Conservation (phyloP, 2,329 filamentous ascomycete species). For the Xylariaceae sp. region DNA sequence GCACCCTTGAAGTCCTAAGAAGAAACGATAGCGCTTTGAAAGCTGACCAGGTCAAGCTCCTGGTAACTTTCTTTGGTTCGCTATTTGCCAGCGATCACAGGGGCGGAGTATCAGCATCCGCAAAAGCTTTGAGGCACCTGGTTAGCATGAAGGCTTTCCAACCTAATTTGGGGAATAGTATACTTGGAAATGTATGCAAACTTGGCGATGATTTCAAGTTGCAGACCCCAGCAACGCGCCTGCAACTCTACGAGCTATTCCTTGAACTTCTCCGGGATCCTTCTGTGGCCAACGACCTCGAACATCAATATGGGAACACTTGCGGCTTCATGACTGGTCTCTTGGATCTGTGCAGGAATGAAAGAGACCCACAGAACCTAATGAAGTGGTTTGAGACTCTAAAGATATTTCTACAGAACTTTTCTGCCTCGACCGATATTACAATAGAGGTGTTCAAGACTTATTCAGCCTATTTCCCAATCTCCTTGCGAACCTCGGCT, state of each 20-base stretch:
- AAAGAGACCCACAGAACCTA: conserved; percentile 60
- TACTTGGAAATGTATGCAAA: conserved; percentile 52
- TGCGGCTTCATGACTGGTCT: conserved; percentile 53
- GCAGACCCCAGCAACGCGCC: conserved; percentile 54
- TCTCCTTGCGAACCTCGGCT: conserved; percentile 56
- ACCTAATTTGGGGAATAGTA: conserved; percentile 49
- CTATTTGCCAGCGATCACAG: conserved; percentile 64
- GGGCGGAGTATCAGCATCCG: conserved; percentile 58
- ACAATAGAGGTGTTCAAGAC: conserved; percentile 55
- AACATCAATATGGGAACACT: conserved; percentile 47
- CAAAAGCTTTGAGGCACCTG: conserved; percentile 55
- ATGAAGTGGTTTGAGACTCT: conserved; percentile 60
- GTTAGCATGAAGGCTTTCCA: conserved; percentile 55
- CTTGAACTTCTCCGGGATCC: conserved; percentile 47
- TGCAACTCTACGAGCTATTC: conserved; percentile 56
- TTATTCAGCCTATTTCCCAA: conserved; percentile 64
- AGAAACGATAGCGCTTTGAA: conserved; percentile 45
- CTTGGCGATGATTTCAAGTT: conserved; percentile 60
- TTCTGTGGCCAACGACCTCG: conserved; percentile 47
- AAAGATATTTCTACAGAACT: conserved; percentile 48
- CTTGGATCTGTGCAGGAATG: conserved; percentile 54
- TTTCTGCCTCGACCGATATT: conserved; percentile 48
- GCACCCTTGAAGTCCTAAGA: conserved; percentile 53
- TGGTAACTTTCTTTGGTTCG: conserved; percentile 58
- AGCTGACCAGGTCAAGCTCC: conserved; percentile 53